phyloP scores from a whole-genome alignment of 1,139 yeast species.

The Oligophagozyma castellii region DNA sequence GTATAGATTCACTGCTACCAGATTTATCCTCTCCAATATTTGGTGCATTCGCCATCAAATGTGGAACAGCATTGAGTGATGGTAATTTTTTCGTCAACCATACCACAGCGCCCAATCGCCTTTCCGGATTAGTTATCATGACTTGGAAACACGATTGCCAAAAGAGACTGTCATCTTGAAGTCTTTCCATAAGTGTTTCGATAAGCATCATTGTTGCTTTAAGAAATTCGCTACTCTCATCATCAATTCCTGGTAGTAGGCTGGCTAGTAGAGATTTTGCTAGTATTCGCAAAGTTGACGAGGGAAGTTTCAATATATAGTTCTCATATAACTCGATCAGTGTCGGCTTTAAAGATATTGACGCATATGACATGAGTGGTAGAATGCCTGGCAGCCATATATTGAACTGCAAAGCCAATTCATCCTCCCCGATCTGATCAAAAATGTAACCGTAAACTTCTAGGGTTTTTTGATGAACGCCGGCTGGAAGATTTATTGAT shows the following conservation, averaged over 20 bases:
- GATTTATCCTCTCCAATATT: slow-evolving; percentile 2
- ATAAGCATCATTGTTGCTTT: slow-evolving; percentile 44
- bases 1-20: slow-evolving; percentile 5
- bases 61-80: slow-evolving; percentile 27
- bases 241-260: slow-evolving; percentile 79
- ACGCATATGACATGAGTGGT: slow-evolving; percentile 76
- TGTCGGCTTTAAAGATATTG: slow-evolving; percentile 74
- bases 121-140: slow-evolving; percentile 64
- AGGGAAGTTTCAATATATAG: slow-evolving; percentile 40
- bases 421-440: slow-evolving; percentile 38
- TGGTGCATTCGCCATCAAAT: slow-evolving; percentile 11
- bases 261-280: slow-evolving; percentile 61
- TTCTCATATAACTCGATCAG: slow-evolving; percentile 47
- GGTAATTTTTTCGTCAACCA: slow-evolving; percentile 68
- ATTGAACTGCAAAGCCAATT: slow-evolving; percentile 37
- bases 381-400: slow-evolving; percentile 85
- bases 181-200: slow-evolving; percentile 42
- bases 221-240: slow-evolving; percentile 77
- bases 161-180: slow-evolving; percentile 59
- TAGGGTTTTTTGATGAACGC: slow-evolving; percentile 83
- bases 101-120: slow-evolving; percentile 67
- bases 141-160: slow-evolving; percentile 77
- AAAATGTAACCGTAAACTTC: slow-evolving; percentile 65
- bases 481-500: slow-evolving; percentile 73
- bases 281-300: slow-evolving; percentile 35